Conservation (phyloP, 1,139 yeast genomes). For the Debaryomyces singareniensis region DNA sequence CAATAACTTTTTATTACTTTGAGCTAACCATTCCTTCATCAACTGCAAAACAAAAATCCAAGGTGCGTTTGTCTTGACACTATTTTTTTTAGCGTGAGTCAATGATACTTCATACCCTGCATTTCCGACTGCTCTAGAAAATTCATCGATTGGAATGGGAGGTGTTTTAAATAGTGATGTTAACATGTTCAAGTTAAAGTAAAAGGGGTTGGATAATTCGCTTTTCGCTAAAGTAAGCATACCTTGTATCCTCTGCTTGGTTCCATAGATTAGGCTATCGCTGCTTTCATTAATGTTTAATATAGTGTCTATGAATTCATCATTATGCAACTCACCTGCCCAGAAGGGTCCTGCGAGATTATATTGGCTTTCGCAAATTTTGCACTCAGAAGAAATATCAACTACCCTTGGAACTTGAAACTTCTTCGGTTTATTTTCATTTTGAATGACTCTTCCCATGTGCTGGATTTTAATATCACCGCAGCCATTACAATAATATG, state of each 20-base stretch:
- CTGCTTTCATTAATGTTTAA: conserved; percentile 44
- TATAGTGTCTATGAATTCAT: conserved; percentile 57
- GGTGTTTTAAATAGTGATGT: conserved; percentile 74
- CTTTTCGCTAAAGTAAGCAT: conserved; percentile 79
- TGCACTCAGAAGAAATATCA: conserved; percentile 51
- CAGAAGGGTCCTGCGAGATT: conserved; percentile 97
- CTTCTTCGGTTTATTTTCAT: conserved; percentile 23
- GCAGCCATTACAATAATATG: conserved; percentile 86
- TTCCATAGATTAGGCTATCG: conserved; percentile 57
- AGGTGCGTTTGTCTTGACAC: conserved; percentile 87
- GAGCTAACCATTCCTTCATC: conserved; percentile 59
- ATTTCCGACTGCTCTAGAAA: conserved; percentile 79
- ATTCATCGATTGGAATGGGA: conserved; percentile 70
- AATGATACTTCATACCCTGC: conserved; percentile 75
- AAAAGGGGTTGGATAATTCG: conserved; percentile 69
- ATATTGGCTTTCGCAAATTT: conserved; percentile 60
- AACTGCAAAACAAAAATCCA: conserved; percentile 72
- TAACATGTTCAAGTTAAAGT: conserved; percentile 72
- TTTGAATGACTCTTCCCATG: conserved; percentile 55
- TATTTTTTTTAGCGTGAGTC: conserved; percentile 84
- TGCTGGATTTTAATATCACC: conserved; percentile 66
- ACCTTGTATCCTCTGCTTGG: conserved; percentile 80
- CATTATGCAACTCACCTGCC: conserved; percentile 72
- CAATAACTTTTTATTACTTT: conserved; percentile 29
- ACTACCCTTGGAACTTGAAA: conserved; percentile 31